Evolutionary conservation across 345 rosid species (phyloP), one percentile per base, ranked within the genome.

Genomic region (Adansonia digitata): DNA sequence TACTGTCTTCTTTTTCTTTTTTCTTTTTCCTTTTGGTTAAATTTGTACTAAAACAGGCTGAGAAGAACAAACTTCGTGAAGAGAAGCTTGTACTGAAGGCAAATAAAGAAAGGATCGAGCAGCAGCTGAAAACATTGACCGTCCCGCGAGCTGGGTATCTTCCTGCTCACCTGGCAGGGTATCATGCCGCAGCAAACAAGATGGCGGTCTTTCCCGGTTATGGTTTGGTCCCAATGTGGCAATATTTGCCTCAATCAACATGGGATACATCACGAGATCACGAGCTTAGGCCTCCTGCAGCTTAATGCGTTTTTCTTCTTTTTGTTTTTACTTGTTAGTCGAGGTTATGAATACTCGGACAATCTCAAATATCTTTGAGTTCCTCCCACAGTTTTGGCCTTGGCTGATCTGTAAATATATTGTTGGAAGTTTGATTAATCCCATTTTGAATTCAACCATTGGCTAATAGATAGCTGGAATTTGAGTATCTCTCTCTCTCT

Each of bases 271-370:
- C 99, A 5, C 92, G 85, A 70, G 98, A 95, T 85, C 97, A 93
- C 55, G 94, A 91, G 80, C 94, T 90, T 48, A 87, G 96, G 87
- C 97, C 99, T 45, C 98, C 99, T n/a, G 99, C 97, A 69, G 99
- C 95, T 12, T 91, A 88, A 79, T 64, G 24, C 37, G 20, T 5
- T 70, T 14, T 5, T 42, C 63, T 43, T 37, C 59, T 15, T 2
- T 70, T 15, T 3, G 34, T 56, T 22, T 22, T 55, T 22, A 57
- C 2, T 27, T 57, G 35, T 57, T 18, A 24, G 35, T 57, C 13
- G 37, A 57, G 35, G 35, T 11, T 40, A 42, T 3, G 55, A 66
- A 14, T 42, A 1, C 56, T 20, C 12, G 18, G 71, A 66, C 18
- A 42, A 66, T 42, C 71, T 42, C 71, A 66, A 42, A 6, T 24